A percentile compares a stretch with the other conserved stretches of the same genome.
Conservation (phyloP, 208 protist genomes). For the Leishmania lainsoni region DNA sequence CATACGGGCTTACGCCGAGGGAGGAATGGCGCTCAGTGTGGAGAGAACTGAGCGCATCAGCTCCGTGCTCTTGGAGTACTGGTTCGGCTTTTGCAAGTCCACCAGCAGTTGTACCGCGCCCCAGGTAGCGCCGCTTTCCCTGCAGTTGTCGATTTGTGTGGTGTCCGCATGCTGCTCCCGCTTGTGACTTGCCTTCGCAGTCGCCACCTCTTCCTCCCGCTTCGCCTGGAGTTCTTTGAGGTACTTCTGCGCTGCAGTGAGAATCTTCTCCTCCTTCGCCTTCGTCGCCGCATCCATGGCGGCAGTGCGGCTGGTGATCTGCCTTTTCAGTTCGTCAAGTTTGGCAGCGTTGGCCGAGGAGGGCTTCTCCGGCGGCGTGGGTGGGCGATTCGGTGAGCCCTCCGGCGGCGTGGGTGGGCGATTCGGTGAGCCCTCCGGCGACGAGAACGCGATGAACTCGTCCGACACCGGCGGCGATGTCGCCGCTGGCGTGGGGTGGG, state of each 20-base stretch:
- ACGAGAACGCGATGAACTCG: conserved; percentile 28
- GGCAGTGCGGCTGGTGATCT: conserved; percentile 65
- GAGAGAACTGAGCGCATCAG: conserved; percentile 75
- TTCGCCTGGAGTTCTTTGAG: conserved; percentile 61
- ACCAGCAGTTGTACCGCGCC: conserved; percentile 69
- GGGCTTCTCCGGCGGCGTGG: conserved; percentile 23
- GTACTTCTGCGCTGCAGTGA: conserved; percentile 66
- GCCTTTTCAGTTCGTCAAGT: conserved; percentile 59
- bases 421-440: conserved; percentile 13
- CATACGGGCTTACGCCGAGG: conserved; percentile 6
- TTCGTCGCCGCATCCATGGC: conserved; percentile 59
- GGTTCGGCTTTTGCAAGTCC: conserved; percentile 78
- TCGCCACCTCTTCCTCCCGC: conserved; percentile 60
- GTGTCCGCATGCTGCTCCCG: conserved; percentile 53
- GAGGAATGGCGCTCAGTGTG: conserved; percentile 37
- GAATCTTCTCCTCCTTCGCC: conserved; percentile 62
- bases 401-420: conserved; percentile 11
- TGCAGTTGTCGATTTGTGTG: conserved; percentile 50
- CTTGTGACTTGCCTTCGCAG: conserved; percentile 54
- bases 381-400: conserved; percentile 17
- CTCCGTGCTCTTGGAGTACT: conserved; percentile 82
- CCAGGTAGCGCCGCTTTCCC: conserved; percentile 75
- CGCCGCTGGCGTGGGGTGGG: conserved; percentile 14
- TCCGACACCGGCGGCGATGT: neutral
- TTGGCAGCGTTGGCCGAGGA: conserved; percentile 14